Base-by-base conservation (phyloP, 78 protist genomes). In the Guillardia theta region DNA sequence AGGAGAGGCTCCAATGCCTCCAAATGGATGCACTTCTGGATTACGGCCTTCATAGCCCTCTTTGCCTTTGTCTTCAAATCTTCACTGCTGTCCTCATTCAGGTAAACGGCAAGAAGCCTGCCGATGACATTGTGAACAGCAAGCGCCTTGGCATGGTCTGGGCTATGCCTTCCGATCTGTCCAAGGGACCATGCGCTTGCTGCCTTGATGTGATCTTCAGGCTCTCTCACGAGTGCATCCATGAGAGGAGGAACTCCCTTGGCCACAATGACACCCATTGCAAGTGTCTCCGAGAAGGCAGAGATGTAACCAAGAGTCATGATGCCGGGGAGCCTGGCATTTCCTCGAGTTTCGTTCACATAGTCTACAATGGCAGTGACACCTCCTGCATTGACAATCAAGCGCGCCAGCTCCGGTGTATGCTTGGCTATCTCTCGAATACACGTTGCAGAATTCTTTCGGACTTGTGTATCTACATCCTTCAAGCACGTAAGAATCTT, bases 221-320 rank as follows among this genome's bases (percentile, higher is more conserved):
- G 94, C 94, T 96, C 98, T 10, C 93, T 54, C 24, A 47, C 95
- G 22, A 98, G 95, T 12, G 97, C 95, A 58, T 96, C 78, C 62
- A 94, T 94, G 18, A 98, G 93, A 10, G 98, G 97, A 48, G 96
- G 64, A 30, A 97, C 94, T 8, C 97, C 98, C 87, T 94, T 93
- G 88, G 94, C 33, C 9, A 58, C 95, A 80, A 98, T 94, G 15
- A 98, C 96, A 18, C 97, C 95, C 94, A 95, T 62, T 30, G 99
- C 99, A 41, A 97, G 93, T 24, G 97, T 94, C 93, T 96, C 98
- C 2, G 96, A 93, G 88, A 97, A 98, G n/a, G 99, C 99, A 5
- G 97, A 18, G 95, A 98, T 96, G 95, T 95, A 98, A 22, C 99
- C 99, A 64, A 98, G 94, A 10, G 98, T 88, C 99, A 98, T 98